phyloP scores from a whole-genome alignment of 1,284 basidiomycete species.

The Trametes polyzona region DNA sequence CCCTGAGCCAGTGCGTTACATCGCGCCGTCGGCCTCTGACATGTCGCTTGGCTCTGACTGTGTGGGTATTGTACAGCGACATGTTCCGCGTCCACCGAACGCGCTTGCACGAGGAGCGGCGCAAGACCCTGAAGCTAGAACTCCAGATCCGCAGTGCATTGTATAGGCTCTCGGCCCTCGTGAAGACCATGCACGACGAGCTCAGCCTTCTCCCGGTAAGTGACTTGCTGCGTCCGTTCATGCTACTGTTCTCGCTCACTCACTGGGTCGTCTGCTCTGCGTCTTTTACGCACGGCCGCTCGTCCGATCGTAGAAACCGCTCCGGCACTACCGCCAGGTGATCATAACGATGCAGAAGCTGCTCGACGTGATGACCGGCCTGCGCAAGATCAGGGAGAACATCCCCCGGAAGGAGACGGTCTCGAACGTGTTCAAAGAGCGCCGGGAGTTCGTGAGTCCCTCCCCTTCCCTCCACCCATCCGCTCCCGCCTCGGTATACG shows the following conservation, averaged over 20 bases:
- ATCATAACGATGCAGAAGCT: slow-evolving; percentile 46
- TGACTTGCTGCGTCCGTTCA: neutral
- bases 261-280: too few relatives aligned
- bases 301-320: slow-evolving; percentile 45
- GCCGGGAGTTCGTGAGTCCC: slow-evolving; percentile 48
- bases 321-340: slow-evolving; percentile 47
- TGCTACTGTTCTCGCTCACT: too few relatives aligned
- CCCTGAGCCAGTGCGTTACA: slow-evolving; percentile 45
- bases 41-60: slow-evolving; percentile 3
- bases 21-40: neutral
- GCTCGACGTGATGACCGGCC: slow-evolving; percentile 49
- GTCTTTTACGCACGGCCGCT: neutral
- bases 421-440: slow-evolving; percentile 44
- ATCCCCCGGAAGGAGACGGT: slow-evolving; percentile 52
- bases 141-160: slow-evolving; percentile 46
- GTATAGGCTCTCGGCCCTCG: slow-evolving; percentile 42
- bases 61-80: slow-evolving; percentile 38
- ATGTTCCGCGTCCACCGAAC: slow-evolving; percentile 41
- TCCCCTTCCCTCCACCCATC: neutral
- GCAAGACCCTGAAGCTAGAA: slow-evolving; percentile 46
- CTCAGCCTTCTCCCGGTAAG: slow-evolving; percentile 54
- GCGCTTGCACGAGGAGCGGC: slow-evolving; percentile 38
- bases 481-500: neutral
- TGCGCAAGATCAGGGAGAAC: slow-evolving; percentile 52
- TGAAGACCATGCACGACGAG: slow-evolving; percentile 52